Percentiles rank a stretch among this genome's conserved stretches.
Evolutionary conservation across 352 stramenopile species (phyloP).

Genomic region (Phytopythium chamaehyphon): DNA sequence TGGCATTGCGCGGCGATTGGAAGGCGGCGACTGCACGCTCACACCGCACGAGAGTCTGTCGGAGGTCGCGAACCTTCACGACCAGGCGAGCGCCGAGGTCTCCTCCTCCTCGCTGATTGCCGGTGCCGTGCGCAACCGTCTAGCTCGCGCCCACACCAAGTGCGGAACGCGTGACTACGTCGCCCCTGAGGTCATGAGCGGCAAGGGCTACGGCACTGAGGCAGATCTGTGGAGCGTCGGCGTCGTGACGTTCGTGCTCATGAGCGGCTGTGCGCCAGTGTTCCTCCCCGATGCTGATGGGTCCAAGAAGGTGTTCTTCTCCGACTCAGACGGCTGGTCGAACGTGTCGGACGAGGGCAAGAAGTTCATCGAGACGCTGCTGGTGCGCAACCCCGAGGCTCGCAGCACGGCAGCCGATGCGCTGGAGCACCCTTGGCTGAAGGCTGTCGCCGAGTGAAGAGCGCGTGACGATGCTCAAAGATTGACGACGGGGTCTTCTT

Average conservation of each 20-base stretch:
- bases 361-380: slow-evolving; percentile 63
- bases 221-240: slow-evolving; percentile 93
- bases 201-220: slow-evolving; percentile 92
- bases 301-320: slow-evolving; percentile 72
- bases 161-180: slow-evolving; percentile 84
- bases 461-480: not conserved
- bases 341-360: slow-evolving; percentile 54
- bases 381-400: slow-evolving; percentile 76
- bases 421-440: slow-evolving; percentile 73
- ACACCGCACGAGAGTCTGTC: slow-evolving; percentile 71
- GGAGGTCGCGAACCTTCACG: slow-evolving; percentile 59
- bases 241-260: slow-evolving; percentile 89
- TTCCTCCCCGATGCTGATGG: slow-evolving; percentile 60
- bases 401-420: slow-evolving; percentile 63
- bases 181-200: slow-evolving; percentile 78
- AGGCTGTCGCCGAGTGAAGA: slow-evolving; percentile 16
- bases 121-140: slow-evolving; percentile 54
- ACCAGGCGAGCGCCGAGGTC: slow-evolving; percentile 11
- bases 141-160: slow-evolving; percentile 73
- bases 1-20: slow-evolving; percentile 72
- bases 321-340: slow-evolving; percentile 57
- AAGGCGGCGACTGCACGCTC: slow-evolving; percentile 51
- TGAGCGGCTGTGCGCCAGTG: slow-evolving; percentile 76
- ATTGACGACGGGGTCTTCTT: not conserved
- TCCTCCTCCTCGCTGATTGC: slow-evolving; percentile 13